phyloP scores from a whole-genome alignment of 441 rosid genomes.

The Kokia cookei region DNA sequence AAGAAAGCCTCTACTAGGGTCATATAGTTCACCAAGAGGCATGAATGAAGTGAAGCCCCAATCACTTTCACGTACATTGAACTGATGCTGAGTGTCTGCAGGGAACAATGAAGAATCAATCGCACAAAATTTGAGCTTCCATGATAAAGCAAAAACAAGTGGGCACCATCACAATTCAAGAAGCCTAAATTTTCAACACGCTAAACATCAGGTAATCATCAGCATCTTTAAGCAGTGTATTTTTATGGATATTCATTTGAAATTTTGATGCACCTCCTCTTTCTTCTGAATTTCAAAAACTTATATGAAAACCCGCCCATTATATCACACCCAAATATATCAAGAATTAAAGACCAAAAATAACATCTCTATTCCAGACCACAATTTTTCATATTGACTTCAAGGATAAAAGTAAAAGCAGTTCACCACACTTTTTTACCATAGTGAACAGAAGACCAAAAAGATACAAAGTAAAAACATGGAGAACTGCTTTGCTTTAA shows the following conservation, averaged over 20 bases:
- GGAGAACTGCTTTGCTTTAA: neutral
- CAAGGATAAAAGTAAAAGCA: neutral
- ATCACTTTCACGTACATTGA: constrained; percentile 65
- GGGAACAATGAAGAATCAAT: neutral
- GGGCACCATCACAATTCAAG: neutral
- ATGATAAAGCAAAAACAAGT: neutral
- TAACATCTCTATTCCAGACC: neutral
- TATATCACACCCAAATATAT: neutral
- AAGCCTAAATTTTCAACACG: neutral
- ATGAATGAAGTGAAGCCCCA: constrained; percentile 81
- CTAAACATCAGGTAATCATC: neutral
- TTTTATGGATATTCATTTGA: constrained; percentile 1
- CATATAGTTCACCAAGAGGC: constrained; percentile 70
- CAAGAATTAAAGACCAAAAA: neutral
- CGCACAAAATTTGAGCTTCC: neutral
- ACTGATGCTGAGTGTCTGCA: constrained; percentile 71
- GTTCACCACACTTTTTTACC: neutral
- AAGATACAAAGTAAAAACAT: neutral
- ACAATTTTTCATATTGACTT: neutral
- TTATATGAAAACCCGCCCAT: neutral
- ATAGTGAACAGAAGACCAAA: neutral
- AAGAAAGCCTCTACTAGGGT: constrained; percentile 60
- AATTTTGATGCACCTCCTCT: neutral
- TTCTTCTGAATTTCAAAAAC: neutral
- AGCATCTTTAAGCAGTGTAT: neutral